These are phyloP conservation scores for Syncephalastrum contaminatum DNA, from an alignment of 371 early-diverging fungal genomes.

Conservation along the genomic window DNA sequence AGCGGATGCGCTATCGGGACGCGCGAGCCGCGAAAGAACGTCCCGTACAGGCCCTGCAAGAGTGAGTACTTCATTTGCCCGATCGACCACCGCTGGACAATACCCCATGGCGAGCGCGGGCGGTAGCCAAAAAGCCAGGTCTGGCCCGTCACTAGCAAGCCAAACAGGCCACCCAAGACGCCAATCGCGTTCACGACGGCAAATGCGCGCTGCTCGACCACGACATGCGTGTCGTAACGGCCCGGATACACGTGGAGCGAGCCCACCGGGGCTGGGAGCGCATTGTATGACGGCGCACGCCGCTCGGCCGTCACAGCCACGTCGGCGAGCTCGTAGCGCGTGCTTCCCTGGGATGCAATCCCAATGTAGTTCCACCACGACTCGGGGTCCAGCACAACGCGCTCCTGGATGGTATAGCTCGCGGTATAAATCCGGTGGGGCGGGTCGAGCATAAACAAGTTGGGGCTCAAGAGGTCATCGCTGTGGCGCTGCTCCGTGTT, in stretches of 20 bases:
- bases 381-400: conserved; percentile 10
- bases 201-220: conserved; percentile 29
- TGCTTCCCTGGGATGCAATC: conserved; percentile 8
- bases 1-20: conserved; percentile 36
- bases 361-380: conserved; percentile 31
- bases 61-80: conserved; percentile 17
- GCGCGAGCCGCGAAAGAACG: conserved; percentile 18
- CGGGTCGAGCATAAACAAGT: conserved; percentile 19
- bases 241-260: conserved; percentile 22
- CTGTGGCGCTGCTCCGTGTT: conserved; percentile 13
- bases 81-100: conserved; percentile 13
- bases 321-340: conserved; percentile 5
- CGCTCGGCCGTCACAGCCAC: conserved; percentile 14
- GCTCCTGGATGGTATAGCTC: conserved; percentile 21
- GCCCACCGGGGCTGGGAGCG: conserved; percentile 16
- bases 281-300: neutral
- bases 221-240: conserved; percentile 11
- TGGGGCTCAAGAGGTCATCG: conserved; percentile 23
- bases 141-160: conserved; percentile 24
- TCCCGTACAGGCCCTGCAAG: conserved; percentile 20
- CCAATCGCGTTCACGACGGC: conserved; percentile 32
- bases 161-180: conserved; percentile 33
- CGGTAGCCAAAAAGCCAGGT: conserved; percentile 31
- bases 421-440: neutral
- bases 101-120: conserved; percentile 28